These are phyloP conservation scores for Penicillium crustosum DNA, from an alignment of 2,329 filamentous ascomycete genomes.

Conservation along the genomic window DNA sequence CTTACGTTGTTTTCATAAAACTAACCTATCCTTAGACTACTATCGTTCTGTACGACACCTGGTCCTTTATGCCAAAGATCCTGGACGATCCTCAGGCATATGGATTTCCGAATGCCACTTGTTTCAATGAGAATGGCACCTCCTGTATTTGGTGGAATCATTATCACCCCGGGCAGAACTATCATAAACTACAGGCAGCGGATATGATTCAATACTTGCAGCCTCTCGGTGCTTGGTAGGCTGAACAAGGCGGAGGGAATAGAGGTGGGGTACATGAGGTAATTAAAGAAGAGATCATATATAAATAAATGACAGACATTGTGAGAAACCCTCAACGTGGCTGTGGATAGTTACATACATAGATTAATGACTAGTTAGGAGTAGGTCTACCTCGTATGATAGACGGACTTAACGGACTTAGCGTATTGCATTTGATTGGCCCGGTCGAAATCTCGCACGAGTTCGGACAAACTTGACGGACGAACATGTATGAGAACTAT, in stretches of 20 bases:
- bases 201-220: constrained; percentile 22
- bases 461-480: constrained; percentile 26
- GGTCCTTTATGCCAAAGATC: constrained; percentile 33
- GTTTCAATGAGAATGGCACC: not conserved
- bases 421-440: not conserved
- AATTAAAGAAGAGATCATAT: not conserved
- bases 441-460: not conserved
- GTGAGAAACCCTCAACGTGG: not conserved
- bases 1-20: too few species aligned
- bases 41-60: constrained; percentile 31
- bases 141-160: constrained; percentile 37
- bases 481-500: constrained; percentile 10
- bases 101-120: constrained; percentile 27
- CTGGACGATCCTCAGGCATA: constrained; percentile 29
- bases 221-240: not conserved
- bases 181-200: constrained; percentile 29
- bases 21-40: constrained; percentile 16
- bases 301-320: not conserved
- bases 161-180: constrained; percentile 34
- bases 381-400: too few species aligned
- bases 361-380: too few species aligned
- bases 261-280: not conserved
- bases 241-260: not conserved
- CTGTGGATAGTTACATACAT: not conserved
- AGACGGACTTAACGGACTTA: not conserved